A percentile compares a stretch with the other conserved stretches of the same genome.
These are phyloP conservation scores for Moelleriella libera DNA, from an alignment of 2,329 filamentous ascomycete species.

Conservation along the genomic window DNA sequence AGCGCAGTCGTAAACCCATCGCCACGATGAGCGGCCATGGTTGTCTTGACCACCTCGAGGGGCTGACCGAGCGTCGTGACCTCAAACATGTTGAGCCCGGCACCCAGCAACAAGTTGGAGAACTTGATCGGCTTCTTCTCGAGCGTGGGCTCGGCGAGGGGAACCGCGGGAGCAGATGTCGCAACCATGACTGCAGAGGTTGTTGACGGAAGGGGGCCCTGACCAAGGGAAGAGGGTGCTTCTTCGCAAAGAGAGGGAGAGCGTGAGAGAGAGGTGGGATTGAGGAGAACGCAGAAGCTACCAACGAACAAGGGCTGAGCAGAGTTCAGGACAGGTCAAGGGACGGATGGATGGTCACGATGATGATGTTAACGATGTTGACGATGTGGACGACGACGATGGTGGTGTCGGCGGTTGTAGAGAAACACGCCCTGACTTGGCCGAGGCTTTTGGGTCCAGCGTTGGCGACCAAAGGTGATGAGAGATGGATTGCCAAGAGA, in stretches of 20 bases:
- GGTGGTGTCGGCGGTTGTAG: too few species aligned
- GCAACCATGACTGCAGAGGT: conserved; percentile 48
- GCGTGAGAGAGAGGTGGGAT: neutral
- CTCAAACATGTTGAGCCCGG: conserved; percentile 93
- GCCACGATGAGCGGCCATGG: conserved; percentile 92
- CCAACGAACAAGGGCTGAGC: too few species aligned
- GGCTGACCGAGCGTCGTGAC: conserved; percentile 57
- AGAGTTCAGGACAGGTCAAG: neutral
- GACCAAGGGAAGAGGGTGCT: conserved; percentile 95
- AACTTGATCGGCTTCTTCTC: conserved; percentile 99
- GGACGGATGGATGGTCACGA: neutral
- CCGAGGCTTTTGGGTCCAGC: too few species aligned
- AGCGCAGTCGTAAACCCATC: conserved; percentile 77
- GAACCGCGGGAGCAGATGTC: conserved; percentile 38
- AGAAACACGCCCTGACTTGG: too few species aligned
- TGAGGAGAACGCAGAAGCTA: neutral
- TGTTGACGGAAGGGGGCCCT: conserved; percentile 56
- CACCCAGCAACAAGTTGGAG: conserved; percentile 91
- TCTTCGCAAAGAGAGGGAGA: conserved; percentile 46
- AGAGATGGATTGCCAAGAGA: too few species aligned
- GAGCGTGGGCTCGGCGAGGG: conserved; percentile 36
- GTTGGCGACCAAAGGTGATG: too few species aligned
- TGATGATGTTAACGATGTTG: neutral
- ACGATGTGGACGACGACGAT: neutral
- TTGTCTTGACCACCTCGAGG: conserved; percentile 97